Percentiles rank a stretch among this genome's conserved stretches.
Evolutionary conservation across 768 basidiomycete species (phyloP).

Genomic region (Hydnum rufescens): DNA sequence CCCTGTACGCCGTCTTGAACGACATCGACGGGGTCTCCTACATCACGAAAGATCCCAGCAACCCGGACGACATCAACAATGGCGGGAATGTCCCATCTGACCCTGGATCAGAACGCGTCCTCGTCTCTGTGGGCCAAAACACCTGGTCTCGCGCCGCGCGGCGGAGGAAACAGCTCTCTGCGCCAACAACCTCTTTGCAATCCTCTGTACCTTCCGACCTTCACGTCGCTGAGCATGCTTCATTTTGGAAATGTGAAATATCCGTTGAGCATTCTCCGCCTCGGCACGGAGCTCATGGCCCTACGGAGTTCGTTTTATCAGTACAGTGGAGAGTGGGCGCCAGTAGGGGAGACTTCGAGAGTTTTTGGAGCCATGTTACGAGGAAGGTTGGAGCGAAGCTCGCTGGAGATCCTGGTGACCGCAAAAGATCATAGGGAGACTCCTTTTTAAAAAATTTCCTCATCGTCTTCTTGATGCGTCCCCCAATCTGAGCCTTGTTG

Average conservation of each 20-base stretch:
- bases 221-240: slow-evolving; percentile 9
- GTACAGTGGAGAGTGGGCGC: slow-evolving; percentile 45
- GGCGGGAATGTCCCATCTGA: no score
- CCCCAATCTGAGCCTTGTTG: no score
- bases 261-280: neutral
- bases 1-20: neutral
- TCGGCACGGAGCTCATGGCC: neutral
- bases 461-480: no score
- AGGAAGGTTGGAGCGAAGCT: slow-evolving; percentile 6
- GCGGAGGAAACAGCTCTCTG: slow-evolving; percentile 22
- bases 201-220: slow-evolving; percentile 5
- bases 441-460: no score
- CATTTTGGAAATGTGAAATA: slow-evolving; percentile 2
- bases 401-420: no score
- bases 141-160: slow-evolving; percentile 56
- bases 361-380: slow-evolving; percentile 9
- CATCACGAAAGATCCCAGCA: neutral
- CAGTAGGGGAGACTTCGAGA: slow-evolving; percentile 30
- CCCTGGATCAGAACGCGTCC: neutral
- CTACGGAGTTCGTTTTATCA: slow-evolving; percentile 16
- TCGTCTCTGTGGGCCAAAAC: slow-evolving; percentile 20
- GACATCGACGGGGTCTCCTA: neutral
- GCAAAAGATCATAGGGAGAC: no score
- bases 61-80: neutral
- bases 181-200: neutral